Conservation (phyloP, 73 alveolate species). For the Tetrahymena malaccensis region DNA sequence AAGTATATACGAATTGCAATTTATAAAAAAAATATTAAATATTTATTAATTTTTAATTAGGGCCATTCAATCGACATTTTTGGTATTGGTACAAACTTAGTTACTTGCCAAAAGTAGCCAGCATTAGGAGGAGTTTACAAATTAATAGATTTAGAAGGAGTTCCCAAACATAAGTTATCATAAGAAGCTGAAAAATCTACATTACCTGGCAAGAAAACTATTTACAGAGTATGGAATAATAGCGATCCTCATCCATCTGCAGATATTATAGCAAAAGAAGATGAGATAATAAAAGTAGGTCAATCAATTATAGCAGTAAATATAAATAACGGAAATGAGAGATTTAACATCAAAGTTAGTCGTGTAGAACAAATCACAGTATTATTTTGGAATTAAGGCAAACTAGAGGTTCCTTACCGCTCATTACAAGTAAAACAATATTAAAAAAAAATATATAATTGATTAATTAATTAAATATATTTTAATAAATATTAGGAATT, state of each 20-base stretch:
- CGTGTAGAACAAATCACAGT: neutral
- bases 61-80: slow-evolving; percentile 78
- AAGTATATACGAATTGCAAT: neutral
- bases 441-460: neutral
- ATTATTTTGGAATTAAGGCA: neutral
- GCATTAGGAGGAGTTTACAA: slow-evolving; percentile 91
- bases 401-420: neutral
- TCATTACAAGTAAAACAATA: neutral
- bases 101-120: slow-evolving; percentile 88
- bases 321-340: neutral
- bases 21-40: neutral
- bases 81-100: slow-evolving; percentile 89
- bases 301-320: neutral
- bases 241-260: neutral
- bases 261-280: neutral
- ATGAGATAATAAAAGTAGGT: neutral
- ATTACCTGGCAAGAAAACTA: slow-evolving; percentile 12
- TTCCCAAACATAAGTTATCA: slow-evolving; percentile 68
- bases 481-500: neutral
- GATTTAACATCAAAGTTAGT: neutral
- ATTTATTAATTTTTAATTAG: neutral
- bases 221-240: slow-evolving; percentile 2
- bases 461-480: too few species aligned
- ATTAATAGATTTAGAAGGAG: slow-evolving; percentile 68
- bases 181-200: slow-evolving; percentile 23